Conservation (phyloP, 2,329 filamentous ascomycete species). For the Microcera coccophila region DNA sequence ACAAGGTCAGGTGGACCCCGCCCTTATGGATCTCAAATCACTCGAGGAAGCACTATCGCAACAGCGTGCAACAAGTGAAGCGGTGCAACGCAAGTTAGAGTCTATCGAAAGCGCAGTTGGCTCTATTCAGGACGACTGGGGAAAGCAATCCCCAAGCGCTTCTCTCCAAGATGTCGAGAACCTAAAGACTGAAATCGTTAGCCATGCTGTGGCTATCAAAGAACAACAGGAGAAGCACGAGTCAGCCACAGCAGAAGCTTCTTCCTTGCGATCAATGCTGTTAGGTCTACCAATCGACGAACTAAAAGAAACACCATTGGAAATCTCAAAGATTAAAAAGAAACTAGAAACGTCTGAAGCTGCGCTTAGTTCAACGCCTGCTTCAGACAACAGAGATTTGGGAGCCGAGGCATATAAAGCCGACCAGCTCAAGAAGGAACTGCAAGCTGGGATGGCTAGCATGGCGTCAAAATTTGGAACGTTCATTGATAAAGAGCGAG, state of each 20-base stretch:
- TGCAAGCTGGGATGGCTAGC: not conserved
- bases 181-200: not conserved
- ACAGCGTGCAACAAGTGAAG: not conserved
- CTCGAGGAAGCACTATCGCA: not conserved
- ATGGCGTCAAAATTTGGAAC: not conserved
- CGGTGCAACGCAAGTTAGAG: not conserved
- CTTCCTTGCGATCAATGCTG: no score
- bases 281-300: no score
- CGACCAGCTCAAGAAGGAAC: not conserved
- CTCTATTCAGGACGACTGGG: not conserved
- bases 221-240: not conserved
- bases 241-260: no score
- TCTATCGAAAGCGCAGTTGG: not conserved
- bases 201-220: not conserved
- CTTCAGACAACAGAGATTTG: not conserved
- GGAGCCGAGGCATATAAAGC: not conserved
- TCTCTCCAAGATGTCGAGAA: not conserved
- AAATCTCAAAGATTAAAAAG: no score
- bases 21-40: not conserved
- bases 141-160: no score
- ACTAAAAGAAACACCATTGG: no score
- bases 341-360: not conserved
- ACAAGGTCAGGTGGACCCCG: no score
- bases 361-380: not conserved
- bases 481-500: conserved; percentile 19